A percentile compares a stretch with the other conserved stretches of the same genome.
These are phyloP conservation scores for Colletotrichum brevisporum DNA, from an alignment of 2,329 filamentous ascomycete species.

Conservation along the genomic window DNA sequence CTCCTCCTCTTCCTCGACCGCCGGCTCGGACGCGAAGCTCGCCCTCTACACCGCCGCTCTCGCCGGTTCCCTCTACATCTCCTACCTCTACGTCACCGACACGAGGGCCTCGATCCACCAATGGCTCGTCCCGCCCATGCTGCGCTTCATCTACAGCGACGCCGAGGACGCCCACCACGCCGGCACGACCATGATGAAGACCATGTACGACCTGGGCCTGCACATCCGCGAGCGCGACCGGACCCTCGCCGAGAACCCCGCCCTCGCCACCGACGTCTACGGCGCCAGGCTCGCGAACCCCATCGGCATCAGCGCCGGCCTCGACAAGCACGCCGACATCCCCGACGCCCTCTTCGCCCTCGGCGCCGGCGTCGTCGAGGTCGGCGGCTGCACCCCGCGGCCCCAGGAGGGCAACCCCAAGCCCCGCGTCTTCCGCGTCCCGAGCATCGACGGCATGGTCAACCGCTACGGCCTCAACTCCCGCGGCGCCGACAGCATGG, in stretches of 20 bases:
- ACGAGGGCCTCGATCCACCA: conserved; percentile 79
- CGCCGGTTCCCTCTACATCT: conserved; percentile 58
- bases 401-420: conserved; percentile 90
- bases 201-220: conserved; percentile 80
- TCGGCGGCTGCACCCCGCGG: conserved; percentile 90
- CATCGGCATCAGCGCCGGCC: conserved; percentile 92
- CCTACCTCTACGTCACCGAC: conserved; percentile 81
- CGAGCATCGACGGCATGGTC: conserved; percentile 87
- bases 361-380: conserved; percentile 89
- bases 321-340: conserved; percentile 95
- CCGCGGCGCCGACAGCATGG: conserved; percentile 88
- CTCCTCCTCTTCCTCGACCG: conserved; percentile 29
- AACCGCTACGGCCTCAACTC: conserved; percentile 98
- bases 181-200: conserved; percentile 79
- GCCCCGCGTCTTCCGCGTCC: conserved; percentile 89
- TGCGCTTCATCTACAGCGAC: conserved; percentile 78
- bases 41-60: conserved; percentile 58
- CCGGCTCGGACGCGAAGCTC: conserved; percentile 52
- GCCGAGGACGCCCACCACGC: conserved; percentile 93
- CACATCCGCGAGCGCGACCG: conserved; percentile 84
- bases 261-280: conserved; percentile 72
- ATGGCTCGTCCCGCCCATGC: conserved; percentile 74
- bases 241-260: conserved; percentile 48
- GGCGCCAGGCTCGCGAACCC: conserved; percentile 85
- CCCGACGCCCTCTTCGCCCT: conserved; percentile 87